phyloP scores from a whole-genome alignment of 768 basidiomycete genomes.

The Daedalea quercina region DNA sequence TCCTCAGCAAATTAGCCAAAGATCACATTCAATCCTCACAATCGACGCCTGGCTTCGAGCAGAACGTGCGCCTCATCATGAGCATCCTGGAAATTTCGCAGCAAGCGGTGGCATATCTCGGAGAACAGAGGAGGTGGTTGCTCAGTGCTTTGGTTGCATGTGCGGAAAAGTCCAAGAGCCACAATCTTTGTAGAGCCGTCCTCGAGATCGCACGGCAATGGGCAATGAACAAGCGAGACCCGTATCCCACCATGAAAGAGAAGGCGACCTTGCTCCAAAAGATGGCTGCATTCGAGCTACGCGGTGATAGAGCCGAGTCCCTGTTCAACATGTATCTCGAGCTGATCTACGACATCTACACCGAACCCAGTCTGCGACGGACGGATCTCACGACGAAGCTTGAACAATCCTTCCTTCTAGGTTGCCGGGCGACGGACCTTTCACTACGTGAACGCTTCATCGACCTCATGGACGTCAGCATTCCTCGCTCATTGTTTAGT shows the following conservation, averaged over 20 bases:
- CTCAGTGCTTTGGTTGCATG: slow-evolving; percentile 72
- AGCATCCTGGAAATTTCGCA: slow-evolving; percentile 87
- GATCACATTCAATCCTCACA: slow-evolving; percentile 69
- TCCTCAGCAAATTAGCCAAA: slow-evolving; percentile 79
- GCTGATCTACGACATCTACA: slow-evolving; percentile 92
- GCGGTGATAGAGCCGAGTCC: slow-evolving; percentile 72
- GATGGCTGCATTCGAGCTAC: slow-evolving; percentile 78
- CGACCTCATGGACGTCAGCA: slow-evolving; percentile 82
- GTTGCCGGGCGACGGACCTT: slow-evolving; percentile 80
- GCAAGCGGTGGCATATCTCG: slow-evolving; percentile 69
- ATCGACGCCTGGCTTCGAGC: slow-evolving; percentile 43
- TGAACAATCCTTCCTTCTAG: slow-evolving; percentile 89
- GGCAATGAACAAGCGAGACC: slow-evolving; percentile 82
- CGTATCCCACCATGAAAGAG: slow-evolving; percentile 91
- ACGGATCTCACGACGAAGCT: slow-evolving; percentile 92
- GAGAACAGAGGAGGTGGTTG: slow-evolving; percentile 80
- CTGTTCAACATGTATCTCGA: slow-evolving; percentile 82
- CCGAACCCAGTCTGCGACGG: slow-evolving; percentile 74
- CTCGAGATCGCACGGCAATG: slow-evolving; percentile 83
- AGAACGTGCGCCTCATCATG: slow-evolving; percentile 57
- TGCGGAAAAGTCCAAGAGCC: slow-evolving; percentile 85
- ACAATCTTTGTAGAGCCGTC: slow-evolving; percentile 72
- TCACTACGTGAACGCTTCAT: slow-evolving; percentile 78
- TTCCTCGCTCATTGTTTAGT: slow-evolving; percentile 74
- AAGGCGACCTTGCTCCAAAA: slow-evolving; percentile 85